These are phyloP conservation scores for Rhytidiadelphus loreus DNA, from an alignment of 225 moss, liverwort and hornwort species.

Conservation along the genomic window DNA sequence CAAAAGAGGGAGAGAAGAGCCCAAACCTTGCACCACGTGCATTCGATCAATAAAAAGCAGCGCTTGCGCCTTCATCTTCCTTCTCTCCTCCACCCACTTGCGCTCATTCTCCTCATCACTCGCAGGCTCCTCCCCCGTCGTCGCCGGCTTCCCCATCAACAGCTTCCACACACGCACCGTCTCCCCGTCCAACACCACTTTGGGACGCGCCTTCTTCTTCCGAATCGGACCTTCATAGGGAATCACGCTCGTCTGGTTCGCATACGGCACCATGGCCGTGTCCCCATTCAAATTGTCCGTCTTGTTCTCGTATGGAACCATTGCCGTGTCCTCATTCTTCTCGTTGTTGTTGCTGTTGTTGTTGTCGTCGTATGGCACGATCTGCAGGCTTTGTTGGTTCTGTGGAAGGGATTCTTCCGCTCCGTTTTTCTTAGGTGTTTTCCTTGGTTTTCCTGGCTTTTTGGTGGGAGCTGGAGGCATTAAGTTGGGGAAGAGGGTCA, in stretches of 20 bases:
- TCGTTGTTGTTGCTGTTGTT: neutral
- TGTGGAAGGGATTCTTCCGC: neutral
- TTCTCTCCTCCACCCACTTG: slow-evolving; percentile 57
- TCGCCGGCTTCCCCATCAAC: slow-evolving; percentile 38
- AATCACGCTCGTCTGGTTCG: slow-evolving; percentile 10
- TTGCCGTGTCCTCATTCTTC: neutral
- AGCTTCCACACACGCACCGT: slow-evolving; percentile 65
- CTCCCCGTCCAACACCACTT: slow-evolving; percentile 57
- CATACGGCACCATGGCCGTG: slow-evolving; percentile 3
- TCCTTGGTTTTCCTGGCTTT: neutral
- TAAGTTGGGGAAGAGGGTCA: slow-evolving; percentile 17
- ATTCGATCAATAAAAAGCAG: slow-evolving; percentile 59
- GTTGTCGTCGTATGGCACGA: slow-evolving; percentile 28
- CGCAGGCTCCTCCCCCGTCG: neutral
- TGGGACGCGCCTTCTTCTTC: slow-evolving; percentile 47
- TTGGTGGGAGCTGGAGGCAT: neutral
- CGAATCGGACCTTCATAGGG: slow-evolving; percentile 29
- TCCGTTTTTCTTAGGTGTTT: neutral
- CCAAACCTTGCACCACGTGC: slow-evolving; percentile 73
- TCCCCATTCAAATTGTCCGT: neutral
- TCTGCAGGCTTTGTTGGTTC: slow-evolving; percentile 2
- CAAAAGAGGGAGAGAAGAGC: neutral
- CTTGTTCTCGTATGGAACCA: neutral
- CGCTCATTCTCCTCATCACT: slow-evolving; percentile 12
- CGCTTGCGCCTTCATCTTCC: slow-evolving; percentile 47